phyloP scores from a whole-genome alignment of 129 eudicot species.

The Kitagawia praeruptora region DNA sequence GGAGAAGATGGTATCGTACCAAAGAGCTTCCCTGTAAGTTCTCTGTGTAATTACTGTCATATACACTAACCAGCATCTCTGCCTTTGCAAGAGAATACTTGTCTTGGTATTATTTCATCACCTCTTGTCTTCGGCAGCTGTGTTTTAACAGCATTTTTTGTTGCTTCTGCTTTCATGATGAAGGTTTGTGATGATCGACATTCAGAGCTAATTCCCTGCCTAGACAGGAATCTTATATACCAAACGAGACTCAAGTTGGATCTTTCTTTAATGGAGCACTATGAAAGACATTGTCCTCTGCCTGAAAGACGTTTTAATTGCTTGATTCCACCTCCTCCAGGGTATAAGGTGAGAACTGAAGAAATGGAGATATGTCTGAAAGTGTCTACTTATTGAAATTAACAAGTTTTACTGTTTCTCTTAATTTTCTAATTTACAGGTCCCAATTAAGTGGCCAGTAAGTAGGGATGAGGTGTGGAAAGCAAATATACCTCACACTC shows the following conservation, averaged over 20 bases:
- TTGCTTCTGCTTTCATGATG: constrained; percentile 16
- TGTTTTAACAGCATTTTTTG: neutral
- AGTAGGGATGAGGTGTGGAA: constrained; percentile 99
- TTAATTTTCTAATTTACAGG: constrained; percentile 21
- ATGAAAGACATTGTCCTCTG: constrained; percentile 94
- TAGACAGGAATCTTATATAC: constrained; percentile 90
- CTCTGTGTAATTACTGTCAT: neutral
- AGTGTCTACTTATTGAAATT: neutral
- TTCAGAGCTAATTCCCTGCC: constrained; percentile 90
- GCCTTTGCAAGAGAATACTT: neutral
- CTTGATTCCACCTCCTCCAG: constrained; percentile 96
- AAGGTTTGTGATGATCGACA: constrained; percentile 97
- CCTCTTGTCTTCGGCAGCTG: constrained; percentile 8
- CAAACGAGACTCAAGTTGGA: constrained; percentile 92
- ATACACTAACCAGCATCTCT: neutral
- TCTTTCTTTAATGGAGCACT: constrained; percentile 96
- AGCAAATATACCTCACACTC: constrained; percentile 98
- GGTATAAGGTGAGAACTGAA: constrained; percentile 69
- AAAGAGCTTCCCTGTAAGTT: constrained; percentile 78
- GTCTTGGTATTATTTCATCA: neutral
- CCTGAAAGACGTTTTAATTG: constrained; percentile 96
- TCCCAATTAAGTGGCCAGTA: constrained; percentile 94
- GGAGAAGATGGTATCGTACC: constrained; percentile 64
- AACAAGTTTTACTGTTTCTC: neutral
- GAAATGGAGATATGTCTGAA: constrained; percentile 1